phyloP scores from a whole-genome alignment of 2,329 filamentous ascomycete genomes.

The Neofusicoccum kwambonambiense region DNA sequence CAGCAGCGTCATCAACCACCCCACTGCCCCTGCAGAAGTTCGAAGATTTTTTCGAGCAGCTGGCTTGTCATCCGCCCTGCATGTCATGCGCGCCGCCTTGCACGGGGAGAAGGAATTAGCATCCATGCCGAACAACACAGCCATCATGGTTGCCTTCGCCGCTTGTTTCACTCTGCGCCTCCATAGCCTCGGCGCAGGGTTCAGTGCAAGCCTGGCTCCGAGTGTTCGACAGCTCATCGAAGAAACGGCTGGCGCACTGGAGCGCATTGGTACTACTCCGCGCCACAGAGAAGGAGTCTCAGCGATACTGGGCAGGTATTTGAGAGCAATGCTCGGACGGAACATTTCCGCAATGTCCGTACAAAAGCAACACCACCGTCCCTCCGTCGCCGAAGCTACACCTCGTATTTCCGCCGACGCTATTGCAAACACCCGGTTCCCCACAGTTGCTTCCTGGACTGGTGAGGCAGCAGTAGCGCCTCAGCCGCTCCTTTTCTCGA shows the following conservation, averaged over 20 bases:
- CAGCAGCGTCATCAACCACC: slow-evolving; percentile 71
- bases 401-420: not conserved
- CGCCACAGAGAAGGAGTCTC: slow-evolving; percentile 67
- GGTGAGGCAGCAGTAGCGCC: slow-evolving; percentile 36
- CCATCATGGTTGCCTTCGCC: slow-evolving; percentile 76
- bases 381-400: slow-evolving; percentile 1
- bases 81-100: slow-evolving; percentile 71
- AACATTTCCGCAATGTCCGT: slow-evolving; percentile 29
- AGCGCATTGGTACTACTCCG: slow-evolving; percentile 66
- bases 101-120: slow-evolving; percentile 68
- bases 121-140: slow-evolving; percentile 76
- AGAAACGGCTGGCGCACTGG: slow-evolving; percentile 66
- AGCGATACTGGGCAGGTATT: slow-evolving; percentile 56
- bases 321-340: slow-evolving; percentile 38
- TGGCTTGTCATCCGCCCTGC: slow-evolving; percentile 69
- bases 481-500: slow-evolving; percentile 61
- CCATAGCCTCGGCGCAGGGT: slow-evolving; percentile 54
- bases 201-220: slow-evolving; percentile 35
- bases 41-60: slow-evolving; percentile 72
- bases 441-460: slow-evolving; percentile 20
- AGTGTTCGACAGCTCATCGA: slow-evolving; percentile 54
- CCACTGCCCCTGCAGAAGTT: slow-evolving; percentile 67
- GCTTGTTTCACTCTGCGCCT: slow-evolving; percentile 53
- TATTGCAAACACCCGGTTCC: slow-evolving; percentile 17
- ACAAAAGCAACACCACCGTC: slow-evolving; percentile 27